Evolutionary conservation across 1,139 yeast genomes (phyloP).

Genomic region (Sugiyamaella japonica): DNA sequence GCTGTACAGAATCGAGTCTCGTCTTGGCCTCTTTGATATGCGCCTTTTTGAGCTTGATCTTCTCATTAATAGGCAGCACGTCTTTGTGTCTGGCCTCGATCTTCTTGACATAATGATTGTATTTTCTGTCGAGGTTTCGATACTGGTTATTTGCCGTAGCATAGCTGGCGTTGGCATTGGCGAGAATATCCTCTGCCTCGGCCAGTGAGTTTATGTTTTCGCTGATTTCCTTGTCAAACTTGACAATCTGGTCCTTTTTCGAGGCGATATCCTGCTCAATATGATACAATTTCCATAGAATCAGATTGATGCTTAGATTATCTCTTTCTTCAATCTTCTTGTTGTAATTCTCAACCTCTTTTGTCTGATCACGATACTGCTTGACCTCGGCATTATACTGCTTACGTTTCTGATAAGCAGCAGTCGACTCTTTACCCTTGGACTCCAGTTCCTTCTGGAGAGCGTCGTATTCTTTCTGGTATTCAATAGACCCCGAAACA

Average conservation of each 20-base stretch:
- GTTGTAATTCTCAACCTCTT: conserved; percentile 70
- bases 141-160: conserved; percentile 33
- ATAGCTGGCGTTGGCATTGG: conserved; percentile 23
- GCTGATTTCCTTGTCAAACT: conserved; percentile 39
- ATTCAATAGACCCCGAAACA: conserved; percentile 78
- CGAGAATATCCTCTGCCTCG: conserved; percentile 22
- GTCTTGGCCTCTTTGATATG: conserved; percentile 52
- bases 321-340: conserved; percentile 49
- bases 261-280: conserved; percentile 50
- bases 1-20: conserved; percentile 54
- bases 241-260: conserved; percentile 25
- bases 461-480: conserved; percentile 63
- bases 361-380: conserved; percentile 75
- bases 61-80: conserved; percentile 59
- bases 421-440: conserved; percentile 58
- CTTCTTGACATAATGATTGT: conserved; percentile 45
- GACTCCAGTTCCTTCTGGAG: conserved; percentile 65
- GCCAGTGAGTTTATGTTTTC: conserved; percentile 28
- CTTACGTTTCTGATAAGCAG: conserved; percentile 70
- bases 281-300: conserved; percentile 69
- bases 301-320: conserved; percentile 50
- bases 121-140: conserved; percentile 46
- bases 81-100: conserved; percentile 51
- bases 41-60: conserved; percentile 48
- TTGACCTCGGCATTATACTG: conserved; percentile 73